phyloP scores from a whole-genome alignment of 1,284 basidiomycete species.

The Flammula alnicola region DNA sequence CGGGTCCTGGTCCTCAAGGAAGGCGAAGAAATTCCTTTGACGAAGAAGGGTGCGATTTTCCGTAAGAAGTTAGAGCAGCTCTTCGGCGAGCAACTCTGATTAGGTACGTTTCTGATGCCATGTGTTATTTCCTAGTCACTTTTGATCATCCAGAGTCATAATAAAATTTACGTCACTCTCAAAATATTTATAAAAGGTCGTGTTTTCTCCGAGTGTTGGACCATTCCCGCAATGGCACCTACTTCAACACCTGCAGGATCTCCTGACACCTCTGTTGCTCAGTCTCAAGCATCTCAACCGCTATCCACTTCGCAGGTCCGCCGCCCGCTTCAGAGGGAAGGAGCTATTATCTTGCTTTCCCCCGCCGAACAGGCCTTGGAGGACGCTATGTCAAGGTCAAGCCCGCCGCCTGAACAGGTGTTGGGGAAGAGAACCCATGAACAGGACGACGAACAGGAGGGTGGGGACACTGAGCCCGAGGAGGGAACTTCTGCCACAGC shows the following conservation, averaged over 20 bases:
- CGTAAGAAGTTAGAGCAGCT: too few species aligned
- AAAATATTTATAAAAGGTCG: background rate
- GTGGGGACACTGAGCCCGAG: slow-evolving; percentile 9
- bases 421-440: slow-evolving; percentile 9
- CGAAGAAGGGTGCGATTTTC: too few species aligned
- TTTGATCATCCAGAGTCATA: background rate
- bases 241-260: background rate
- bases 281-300: background rate
- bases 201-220: background rate
- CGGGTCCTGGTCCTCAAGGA: too few species aligned
- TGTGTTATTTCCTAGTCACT: too few species aligned
- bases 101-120: too few species aligned
- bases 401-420: slow-evolving; percentile 7
- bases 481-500: background rate
- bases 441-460: background rate
- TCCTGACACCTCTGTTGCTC: background rate
- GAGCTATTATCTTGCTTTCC: background rate
- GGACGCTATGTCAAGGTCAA: slow-evolving; percentile 1
- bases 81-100: too few species aligned
- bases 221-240: background rate
- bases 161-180: background rate
- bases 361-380: background rate
- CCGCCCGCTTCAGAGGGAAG: background rate
- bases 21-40: too few species aligned
- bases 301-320: background rate